Evolutionary conservation across 345 rosid genomes (phyloP).

Genomic region (Aethionema arabicum): DNA sequence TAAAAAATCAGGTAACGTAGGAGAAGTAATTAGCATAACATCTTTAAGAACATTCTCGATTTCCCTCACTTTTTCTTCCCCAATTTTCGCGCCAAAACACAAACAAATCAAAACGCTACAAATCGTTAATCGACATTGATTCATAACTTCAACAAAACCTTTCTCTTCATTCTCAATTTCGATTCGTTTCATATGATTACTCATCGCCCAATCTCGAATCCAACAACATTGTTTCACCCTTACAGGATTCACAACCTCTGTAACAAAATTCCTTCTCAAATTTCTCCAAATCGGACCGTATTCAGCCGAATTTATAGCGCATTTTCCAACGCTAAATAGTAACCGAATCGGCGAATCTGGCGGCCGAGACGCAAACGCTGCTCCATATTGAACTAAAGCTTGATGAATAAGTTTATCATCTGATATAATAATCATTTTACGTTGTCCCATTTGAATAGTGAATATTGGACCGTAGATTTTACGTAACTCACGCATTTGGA

Average conservation of each 20-base stretch:
- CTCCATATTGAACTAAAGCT: constrained; percentile 71
- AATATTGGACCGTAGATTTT: constrained; percentile 79
- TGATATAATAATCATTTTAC: constrained; percentile 75
- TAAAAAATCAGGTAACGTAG: constrained; percentile 75
- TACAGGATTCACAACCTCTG: constrained; percentile 66
- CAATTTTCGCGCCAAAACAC: constrained; percentile 86
- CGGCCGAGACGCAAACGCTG: constrained; percentile 72
- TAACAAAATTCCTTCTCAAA: constrained; percentile 74
- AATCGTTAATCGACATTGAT: constrained; percentile 61
- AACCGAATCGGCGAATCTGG: constrained; percentile 82
- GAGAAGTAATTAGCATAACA: constrained; percentile 78
- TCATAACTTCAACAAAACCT: constrained; percentile 77
- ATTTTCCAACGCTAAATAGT: constrained; percentile 83
- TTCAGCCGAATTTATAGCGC: constrained; percentile 85
- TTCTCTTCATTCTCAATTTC: constrained; percentile 47
- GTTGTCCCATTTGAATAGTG: constrained; percentile 95
- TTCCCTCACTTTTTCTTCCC: constrained; percentile 53
- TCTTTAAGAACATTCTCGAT: constrained; percentile 77
- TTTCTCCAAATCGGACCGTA: constrained; percentile 85
- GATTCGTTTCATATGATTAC: constrained; percentile 66
- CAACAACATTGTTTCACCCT: constrained; percentile 83
- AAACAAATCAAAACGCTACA: constrained; percentile 81
- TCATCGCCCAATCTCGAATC: constrained; percentile 80
- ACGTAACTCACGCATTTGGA: constrained; percentile 61
- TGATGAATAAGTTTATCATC: constrained; percentile 84